Evolutionary conservation across 495 filamentous ascomycete species (phyloP), one percentile per base, ranked within the genome.

Genomic region (Podospora pseudocomata): DNA sequence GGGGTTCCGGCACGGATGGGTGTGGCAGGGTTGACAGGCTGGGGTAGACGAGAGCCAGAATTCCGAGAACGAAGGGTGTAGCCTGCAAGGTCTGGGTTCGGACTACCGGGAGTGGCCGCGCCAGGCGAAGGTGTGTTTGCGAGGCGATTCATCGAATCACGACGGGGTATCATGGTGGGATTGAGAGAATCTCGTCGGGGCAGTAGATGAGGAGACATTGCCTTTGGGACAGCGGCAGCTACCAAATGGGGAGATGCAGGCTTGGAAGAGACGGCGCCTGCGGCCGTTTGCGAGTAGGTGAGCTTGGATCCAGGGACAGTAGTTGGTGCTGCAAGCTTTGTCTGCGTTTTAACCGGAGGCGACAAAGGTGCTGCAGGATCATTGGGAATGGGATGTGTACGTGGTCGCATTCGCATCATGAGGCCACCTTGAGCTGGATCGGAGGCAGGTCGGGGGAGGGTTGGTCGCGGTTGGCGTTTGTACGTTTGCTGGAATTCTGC

Each of bases 1-100:
- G 77, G 77, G 0, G 77, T 77, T 60, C 58, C 69, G 18, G 75
- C 71, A 2, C 77, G 70, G 34, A 75, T 76, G 5, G 76, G 76
- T 0, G 75, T 77, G 18, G 72, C 60, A 11, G 75, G 73, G 57
- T 75, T 75, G 53, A 76, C 68, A 11, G 73, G 67, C 1, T 65
- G 71, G 3, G 77, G 76, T 5, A 78, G 59, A 23, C 72, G 72
- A 26, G 76, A 78, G 59, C 65, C 75, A 5, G 76, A 78, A 54
- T 56, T 71, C 49, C 75, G 71, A 9, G 75, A 72, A 1, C 75
- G 73, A 32, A 78, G 58, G 0, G 72, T 60, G 56, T 68, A 77
- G 9, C 74, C 74, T 9, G 67, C 67, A 2, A 64, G 26, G 11
- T 68, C 68, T 26, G 68, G 63, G n/a, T 59, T 73, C 7, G 74